phyloP scores from a whole-genome alignment of 768 basidiomycete genomes.

The Termitomyces sp. region DNA sequence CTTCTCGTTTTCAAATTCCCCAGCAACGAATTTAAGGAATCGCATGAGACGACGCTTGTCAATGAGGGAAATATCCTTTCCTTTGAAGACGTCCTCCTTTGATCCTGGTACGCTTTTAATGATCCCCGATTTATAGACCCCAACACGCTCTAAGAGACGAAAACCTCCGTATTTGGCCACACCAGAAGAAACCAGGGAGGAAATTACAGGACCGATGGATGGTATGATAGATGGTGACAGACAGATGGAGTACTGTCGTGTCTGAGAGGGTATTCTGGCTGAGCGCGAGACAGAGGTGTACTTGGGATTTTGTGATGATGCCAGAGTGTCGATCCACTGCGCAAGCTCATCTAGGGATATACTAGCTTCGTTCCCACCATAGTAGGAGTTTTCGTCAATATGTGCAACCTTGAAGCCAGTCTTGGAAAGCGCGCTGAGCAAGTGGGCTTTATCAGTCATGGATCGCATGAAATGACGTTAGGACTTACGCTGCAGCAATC shows the following conservation, averaged over 20 bases:
- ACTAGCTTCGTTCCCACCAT: slow-evolving; percentile 82
- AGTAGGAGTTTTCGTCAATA: slow-evolving; percentile 80
- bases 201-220: slow-evolving; percentile 74
- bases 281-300: slow-evolving; percentile 48
- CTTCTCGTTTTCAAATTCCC: slow-evolving; percentile 64
- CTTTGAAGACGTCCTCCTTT: slow-evolving; percentile 94
- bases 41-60: slow-evolving; percentile 94
- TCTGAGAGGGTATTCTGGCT: slow-evolving; percentile 43
- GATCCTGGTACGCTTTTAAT: slow-evolving; percentile 76
- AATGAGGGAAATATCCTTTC: slow-evolving; percentile 67
- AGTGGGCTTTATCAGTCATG: background rate
- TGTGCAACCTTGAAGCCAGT: slow-evolving; percentile 88
- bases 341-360: slow-evolving; percentile 79
- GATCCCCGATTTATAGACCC: slow-evolving; percentile 50
- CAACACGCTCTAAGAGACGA: slow-evolving; percentile 72
- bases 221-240: slow-evolving; percentile 83
- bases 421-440: slow-evolving; percentile 78
- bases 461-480: background rate
- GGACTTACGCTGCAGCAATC: slow-evolving; percentile 82
- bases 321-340: slow-evolving; percentile 55
- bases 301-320: slow-evolving; percentile 23
- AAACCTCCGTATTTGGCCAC: slow-evolving; percentile 93
- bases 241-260: slow-evolving; percentile 82
- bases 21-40: slow-evolving; percentile 78
- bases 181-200: slow-evolving; percentile 75